Conservation (phyloP, 768 basidiomycete species). For the Lactarius psammicola region DNA sequence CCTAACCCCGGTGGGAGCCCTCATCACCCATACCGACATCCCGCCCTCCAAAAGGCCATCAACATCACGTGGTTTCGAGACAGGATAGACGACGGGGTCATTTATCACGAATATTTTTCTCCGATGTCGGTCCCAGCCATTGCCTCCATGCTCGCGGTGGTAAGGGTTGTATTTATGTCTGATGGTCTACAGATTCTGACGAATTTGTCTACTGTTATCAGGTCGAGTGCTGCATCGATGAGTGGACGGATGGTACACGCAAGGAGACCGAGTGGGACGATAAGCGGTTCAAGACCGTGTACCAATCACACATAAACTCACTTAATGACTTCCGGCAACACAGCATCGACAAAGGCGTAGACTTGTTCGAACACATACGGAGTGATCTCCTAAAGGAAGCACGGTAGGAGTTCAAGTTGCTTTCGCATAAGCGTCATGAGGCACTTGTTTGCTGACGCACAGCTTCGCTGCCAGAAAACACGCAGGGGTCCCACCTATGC, state of each 20-base stretch:
- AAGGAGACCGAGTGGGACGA: background rate
- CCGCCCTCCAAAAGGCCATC: slow-evolving; percentile 12
- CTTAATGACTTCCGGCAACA: background rate
- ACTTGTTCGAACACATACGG: background rate
- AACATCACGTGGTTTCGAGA: slow-evolving; percentile 7
- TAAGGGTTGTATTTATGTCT: background rate
- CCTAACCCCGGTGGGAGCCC: background rate
- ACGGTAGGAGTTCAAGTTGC: slow-evolving; percentile 5
- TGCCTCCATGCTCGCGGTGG: slow-evolving; percentile 13
- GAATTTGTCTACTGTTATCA: background rate
- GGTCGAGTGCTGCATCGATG: slow-evolving; percentile 21
- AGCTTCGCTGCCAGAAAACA: background rate
- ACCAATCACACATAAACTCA: slow-evolving; percentile 1
- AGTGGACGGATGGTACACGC: slow-evolving; percentile 11
- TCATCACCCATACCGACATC: slow-evolving; percentile 8
- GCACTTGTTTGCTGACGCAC: background rate
- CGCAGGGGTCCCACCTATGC: background rate
- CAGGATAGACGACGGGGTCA: background rate
- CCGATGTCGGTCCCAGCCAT: slow-evolving; percentile 2
- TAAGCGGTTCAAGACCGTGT: background rate
- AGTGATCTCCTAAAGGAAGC: slow-evolving; percentile 5
- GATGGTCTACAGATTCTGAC: background rate
- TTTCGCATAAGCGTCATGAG: background rate
- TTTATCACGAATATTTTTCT: background rate
- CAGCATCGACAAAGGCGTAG: background rate